phyloP scores from a whole-genome alignment of 805 yeast genomes.

The Zygosaccharomyces lentus region DNA sequence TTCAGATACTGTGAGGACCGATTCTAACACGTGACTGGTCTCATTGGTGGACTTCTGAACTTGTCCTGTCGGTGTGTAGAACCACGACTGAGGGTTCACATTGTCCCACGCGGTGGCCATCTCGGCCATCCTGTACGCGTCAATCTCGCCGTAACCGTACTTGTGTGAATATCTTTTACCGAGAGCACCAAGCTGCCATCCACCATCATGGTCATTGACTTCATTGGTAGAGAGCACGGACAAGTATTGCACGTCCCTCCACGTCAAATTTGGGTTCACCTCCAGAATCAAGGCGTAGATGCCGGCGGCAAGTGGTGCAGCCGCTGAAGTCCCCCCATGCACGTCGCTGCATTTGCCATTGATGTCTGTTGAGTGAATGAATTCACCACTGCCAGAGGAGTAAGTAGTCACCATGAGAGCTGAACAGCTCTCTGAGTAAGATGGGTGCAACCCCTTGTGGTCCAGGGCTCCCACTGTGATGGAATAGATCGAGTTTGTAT shows the following conservation, averaged over 20 bases:
- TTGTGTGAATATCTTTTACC: slow-evolving; percentile 72
- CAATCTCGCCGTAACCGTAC: slow-evolving; percentile 90
- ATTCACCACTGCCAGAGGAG: slow-evolving; percentile 85
- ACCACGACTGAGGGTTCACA: slow-evolving; percentile 92
- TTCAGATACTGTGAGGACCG: slow-evolving; percentile 43
- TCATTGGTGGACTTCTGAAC: slow-evolving; percentile 34
- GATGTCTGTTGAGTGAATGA: slow-evolving; percentile 83
- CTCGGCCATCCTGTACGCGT: slow-evolving; percentile 70
- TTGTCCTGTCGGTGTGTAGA: slow-evolving; percentile 42
- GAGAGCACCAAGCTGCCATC: slow-evolving; percentile 69
- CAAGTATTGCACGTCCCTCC: slow-evolving; percentile 93
- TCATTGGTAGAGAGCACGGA: slow-evolving; percentile 67
- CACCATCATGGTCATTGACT: slow-evolving; percentile 60
- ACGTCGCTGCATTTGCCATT: slow-evolving; percentile 58
- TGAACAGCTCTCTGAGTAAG: slow-evolving; percentile 86
- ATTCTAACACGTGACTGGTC: slow-evolving; percentile 29
- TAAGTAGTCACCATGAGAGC: slow-evolving; percentile 94
- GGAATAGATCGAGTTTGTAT: slow-evolving; percentile 91
- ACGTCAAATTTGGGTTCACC: slow-evolving; percentile 81
- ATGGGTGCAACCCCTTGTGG: slow-evolving; percentile 79
- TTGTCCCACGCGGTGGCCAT: slow-evolving; percentile 71
- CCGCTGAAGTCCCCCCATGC: slow-evolving; percentile 98
- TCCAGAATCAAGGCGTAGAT: slow-evolving; percentile 76
- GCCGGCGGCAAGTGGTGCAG: slow-evolving; percentile 99
- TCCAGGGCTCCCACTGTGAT: slow-evolving; percentile 95